Evolutionary conservation across 1,284 basidiomycete species (phyloP), one percentile per base, ranked within the genome.

Genomic region (Puccinia hordei): DNA sequence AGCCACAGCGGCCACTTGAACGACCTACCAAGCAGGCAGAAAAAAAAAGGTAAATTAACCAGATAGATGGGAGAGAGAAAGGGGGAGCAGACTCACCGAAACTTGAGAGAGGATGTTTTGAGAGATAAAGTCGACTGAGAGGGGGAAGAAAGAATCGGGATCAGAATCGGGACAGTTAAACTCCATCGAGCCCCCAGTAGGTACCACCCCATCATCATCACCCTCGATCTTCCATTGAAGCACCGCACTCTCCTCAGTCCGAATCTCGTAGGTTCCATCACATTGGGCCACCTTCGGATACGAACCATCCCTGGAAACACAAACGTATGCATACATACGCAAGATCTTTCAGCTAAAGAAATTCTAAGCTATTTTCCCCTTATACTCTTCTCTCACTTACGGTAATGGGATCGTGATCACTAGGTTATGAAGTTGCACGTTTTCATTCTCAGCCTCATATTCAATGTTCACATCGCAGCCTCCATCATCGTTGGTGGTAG

Each of bases 391-490:
- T 13, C 65, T 10, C 17, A 89, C 92, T 85, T 86, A 93, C 89
- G 95, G 94, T 69, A 98, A 89, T 35, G 96, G 95, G 83, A 98
- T 95, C 75, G 92, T 91, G 82, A 98, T 93, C 83, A 91, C 89
- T 46, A 96, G 90, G 84, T 97, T 93, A 84, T 92, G 90, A 3
- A 98, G 88, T 0, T 90, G 89, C 79, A 96, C 87, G 8, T 76
- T 55, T 9, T 83, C 55, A 81, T 89, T 90, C 82, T 91, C 90
- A 68, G 98, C 91, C 86, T 98, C 95, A 86, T 97, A 99, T 86
- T 98, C 96, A 83, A 98, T 93, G 85, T 92, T 96, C 80, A 98
- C 93, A 83, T 97, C 94, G 83, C 91, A 93, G 0, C 91, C 91
- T 35, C 94, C 94, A 83, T 94, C 91, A 83, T 93, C 94, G 71